Conservation (phyloP, 1,284 basidiomycete genomes). For the Takashimella koratensis region DNA sequence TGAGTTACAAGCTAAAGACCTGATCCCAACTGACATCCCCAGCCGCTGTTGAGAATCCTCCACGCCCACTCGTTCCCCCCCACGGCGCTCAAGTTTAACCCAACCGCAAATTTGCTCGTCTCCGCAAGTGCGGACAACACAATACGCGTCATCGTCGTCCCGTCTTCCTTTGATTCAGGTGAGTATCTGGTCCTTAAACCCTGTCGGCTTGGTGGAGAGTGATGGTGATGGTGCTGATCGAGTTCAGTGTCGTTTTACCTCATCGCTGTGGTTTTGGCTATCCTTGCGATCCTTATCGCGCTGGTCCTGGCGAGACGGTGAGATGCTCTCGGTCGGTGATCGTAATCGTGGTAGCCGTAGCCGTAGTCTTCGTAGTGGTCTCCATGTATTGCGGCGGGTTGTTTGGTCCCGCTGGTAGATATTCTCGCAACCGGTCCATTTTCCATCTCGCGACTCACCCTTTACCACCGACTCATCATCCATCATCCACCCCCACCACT, state of each 20-base stretch:
- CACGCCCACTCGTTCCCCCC: constrained; percentile 94
- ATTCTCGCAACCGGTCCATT: no score
- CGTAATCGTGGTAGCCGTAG: no score
- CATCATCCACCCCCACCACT: no score
- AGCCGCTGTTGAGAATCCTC: constrained; percentile 84
- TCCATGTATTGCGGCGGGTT: no score
- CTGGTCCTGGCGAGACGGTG: constrained; percentile 6
- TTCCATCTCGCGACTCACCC: no score
- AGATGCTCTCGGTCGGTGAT: no score
- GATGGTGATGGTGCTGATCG: no score
- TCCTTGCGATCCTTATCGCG: constrained; percentile 19
- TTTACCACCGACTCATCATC: no score
- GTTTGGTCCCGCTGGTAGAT: no score
- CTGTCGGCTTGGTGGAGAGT: no score
- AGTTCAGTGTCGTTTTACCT: constrained; percentile 16
- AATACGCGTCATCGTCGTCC: constrained; percentile 74
- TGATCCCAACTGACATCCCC: background rate
- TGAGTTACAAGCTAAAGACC: constrained; percentile 57
- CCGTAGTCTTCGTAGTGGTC: no score
- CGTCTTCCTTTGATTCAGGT: constrained; percentile 50
- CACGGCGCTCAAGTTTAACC: constrained; percentile 84
- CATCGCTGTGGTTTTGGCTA: constrained; percentile 13
- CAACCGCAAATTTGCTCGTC: constrained; percentile 73
- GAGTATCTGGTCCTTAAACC: constrained; percentile 20
- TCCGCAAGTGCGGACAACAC: constrained; percentile 91